These are phyloP conservation scores for Mycena leptocephala DNA, from an alignment of 768 basidiomycete genomes.

Conservation along the genomic window DNA sequence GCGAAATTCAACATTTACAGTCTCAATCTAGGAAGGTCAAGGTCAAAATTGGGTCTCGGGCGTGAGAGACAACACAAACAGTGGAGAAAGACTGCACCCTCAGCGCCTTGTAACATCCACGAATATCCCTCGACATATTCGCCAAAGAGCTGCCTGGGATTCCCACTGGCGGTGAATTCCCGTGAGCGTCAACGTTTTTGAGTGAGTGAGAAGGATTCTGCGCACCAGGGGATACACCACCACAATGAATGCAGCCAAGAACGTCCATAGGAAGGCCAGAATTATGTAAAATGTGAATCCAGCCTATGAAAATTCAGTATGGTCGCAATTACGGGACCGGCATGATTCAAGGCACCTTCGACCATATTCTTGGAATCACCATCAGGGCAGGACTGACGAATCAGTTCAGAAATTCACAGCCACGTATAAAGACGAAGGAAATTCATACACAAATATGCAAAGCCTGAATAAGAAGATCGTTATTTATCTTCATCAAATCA, in stretches of 20 bases:
- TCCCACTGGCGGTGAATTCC: background rate
- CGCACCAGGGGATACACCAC: conserved; percentile 27
- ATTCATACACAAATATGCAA: conserved; percentile 1
- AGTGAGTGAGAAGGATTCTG: background rate
- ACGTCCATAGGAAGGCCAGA: conserved; percentile 26
- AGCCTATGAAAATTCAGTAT: background rate
- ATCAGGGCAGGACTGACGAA: conserved; percentile 19
- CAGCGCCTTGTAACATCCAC: background rate
- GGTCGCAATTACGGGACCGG: background rate
- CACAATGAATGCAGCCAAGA: conserved; percentile 24
- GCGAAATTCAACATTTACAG: too few species aligned
- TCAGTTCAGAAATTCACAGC: background rate
- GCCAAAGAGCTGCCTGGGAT: background rate
- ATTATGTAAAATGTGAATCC: conserved; percentile 30
- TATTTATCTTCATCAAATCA: too few species aligned
- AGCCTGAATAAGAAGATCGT: background rate
- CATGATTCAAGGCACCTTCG: background rate
- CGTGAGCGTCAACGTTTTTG: background rate
- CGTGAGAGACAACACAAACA: too few species aligned
- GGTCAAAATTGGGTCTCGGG: too few species aligned
- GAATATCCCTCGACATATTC: background rate
- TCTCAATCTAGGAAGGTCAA: too few species aligned
- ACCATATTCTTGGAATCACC: conserved; percentile 28
- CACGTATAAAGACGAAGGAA: background rate
- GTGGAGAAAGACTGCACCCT: too few species aligned